Conservation (phyloP, 306 rosid species). For the Trifolium fragiferum region DNA sequence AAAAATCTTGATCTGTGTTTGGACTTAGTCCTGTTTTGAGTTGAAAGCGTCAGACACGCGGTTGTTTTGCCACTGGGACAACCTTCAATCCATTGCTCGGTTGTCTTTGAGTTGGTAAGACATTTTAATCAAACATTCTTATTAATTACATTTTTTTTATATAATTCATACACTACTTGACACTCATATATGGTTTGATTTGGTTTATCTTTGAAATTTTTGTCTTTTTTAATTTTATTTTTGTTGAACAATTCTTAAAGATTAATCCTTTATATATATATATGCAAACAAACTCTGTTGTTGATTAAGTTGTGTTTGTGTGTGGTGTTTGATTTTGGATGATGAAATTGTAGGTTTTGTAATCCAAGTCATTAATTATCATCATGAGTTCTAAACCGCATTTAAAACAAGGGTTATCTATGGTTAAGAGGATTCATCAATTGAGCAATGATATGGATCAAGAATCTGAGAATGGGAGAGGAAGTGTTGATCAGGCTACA, state of each 20-base stretch:
- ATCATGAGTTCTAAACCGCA: constrained; percentile 49
- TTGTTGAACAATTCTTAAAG: constrained; percentile 37
- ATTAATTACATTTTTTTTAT: constrained; percentile 32
- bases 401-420: constrained; percentile 44
- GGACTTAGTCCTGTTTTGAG: constrained; percentile 55
- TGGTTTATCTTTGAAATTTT: not conserved
- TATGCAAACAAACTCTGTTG: constrained; percentile 6
- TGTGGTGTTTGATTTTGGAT: constrained; percentile 23
- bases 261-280: constrained; percentile 13
- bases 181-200: not conserved
- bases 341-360: constrained; percentile 44
- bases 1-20: constrained; percentile 30
- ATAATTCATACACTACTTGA: constrained; percentile 24
- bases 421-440: constrained; percentile 41
- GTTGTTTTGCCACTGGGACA: constrained; percentile 36
- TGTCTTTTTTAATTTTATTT: not conserved
- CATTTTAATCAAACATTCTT: constrained; percentile 26
- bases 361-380: not conserved
- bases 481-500: constrained; percentile 45
- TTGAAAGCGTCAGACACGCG: constrained; percentile 58
- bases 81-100: constrained; percentile 30
- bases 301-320: constrained; percentile 32
- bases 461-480: constrained; percentile 45
- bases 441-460: constrained; percentile 56
- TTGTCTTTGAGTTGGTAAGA: constrained; percentile 61